Conservation (phyloP, 768 basidiomycete genomes). For the Astraeus odoratus region DNA sequence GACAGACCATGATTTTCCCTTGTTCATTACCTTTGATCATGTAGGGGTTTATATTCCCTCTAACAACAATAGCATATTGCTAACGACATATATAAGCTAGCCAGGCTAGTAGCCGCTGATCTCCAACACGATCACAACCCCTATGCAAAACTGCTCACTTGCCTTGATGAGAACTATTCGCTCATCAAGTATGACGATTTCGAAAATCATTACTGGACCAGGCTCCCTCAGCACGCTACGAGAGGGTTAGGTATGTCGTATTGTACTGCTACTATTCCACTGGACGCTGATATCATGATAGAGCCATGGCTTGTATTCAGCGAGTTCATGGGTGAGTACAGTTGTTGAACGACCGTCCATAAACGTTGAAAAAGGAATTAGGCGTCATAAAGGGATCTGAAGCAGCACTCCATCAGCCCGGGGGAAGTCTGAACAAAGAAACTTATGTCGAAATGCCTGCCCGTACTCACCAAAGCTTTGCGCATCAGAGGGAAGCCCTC, state of each 20-base stretch:
- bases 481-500: constrained; percentile 35
- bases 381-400: no score
- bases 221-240: constrained; percentile 39
- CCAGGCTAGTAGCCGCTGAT: constrained; percentile 6
- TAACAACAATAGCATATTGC: background rate
- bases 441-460: constrained; percentile 41
- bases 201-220: constrained; percentile 44
- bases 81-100: background rate
- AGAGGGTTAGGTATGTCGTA: constrained; percentile 40
- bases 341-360: background rate
- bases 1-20: constrained; percentile 50
- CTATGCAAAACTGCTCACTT: background rate
- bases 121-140: background rate
- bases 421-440: constrained; percentile 32
- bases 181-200: constrained; percentile 40
- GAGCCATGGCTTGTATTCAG: constrained; percentile 52
- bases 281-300: constrained; percentile 15
- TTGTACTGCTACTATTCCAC: background rate
- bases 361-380: background rate
- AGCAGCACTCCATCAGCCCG: constrained; percentile 27
- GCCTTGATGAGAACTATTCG: background rate
- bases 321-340: constrained; percentile 48
- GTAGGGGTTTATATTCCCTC: constrained; percentile 27
- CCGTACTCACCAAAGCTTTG: constrained; percentile 46
- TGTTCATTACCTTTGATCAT: constrained; percentile 56